Evolutionary conservation across 345 rosid species (phyloP).

Genomic region (Moricandia moricandioides): DNA sequence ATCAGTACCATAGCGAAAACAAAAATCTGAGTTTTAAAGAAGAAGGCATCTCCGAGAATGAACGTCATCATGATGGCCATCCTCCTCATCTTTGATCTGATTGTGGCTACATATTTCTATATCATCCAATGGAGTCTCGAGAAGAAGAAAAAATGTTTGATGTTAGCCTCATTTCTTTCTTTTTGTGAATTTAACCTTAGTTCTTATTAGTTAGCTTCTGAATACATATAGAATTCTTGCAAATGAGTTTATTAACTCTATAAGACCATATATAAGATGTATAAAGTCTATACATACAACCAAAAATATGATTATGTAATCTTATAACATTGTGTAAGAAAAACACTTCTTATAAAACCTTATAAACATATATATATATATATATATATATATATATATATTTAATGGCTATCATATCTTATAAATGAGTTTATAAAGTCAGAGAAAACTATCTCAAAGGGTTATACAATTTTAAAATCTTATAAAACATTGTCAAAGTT

Average conservation of each 20-base stretch:
- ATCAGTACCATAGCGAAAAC: neutral
- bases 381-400: too few species aligned
- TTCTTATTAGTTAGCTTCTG: neutral
- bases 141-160: neutral
- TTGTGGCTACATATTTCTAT: neutral
- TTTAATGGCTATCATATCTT: neutral
- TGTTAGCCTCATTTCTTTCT: neutral
- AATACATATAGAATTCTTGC: neutral
- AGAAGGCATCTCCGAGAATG: slow-evolving; percentile 16
- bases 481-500: neutral
- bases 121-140: neutral
- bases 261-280: neutral
- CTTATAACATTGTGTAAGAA: neutral
- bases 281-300: neutral
- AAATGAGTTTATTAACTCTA: neutral
- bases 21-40: neutral
- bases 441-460: too few species aligned
- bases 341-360: neutral
- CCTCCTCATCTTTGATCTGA: slow-evolving; percentile 5
- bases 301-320: neutral
- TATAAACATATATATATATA: neutral
- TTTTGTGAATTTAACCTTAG: too few species aligned
- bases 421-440: neutral
- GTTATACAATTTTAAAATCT: neutral
- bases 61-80: neutral